Conservation (phyloP, 805 yeast genomes). For the Jamesozyma piceae region DNA sequence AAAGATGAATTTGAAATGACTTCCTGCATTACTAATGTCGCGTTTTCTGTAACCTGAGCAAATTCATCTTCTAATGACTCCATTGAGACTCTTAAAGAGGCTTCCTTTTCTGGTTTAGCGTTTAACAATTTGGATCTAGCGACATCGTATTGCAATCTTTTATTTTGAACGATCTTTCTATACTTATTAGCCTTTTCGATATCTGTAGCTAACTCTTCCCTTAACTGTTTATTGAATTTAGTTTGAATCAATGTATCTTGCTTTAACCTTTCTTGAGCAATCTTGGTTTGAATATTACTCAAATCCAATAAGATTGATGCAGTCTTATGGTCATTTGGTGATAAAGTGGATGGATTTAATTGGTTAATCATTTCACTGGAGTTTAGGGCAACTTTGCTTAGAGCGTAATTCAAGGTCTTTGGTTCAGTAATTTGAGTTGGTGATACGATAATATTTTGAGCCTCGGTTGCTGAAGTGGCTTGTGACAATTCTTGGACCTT, state of each 20-base stretch:
- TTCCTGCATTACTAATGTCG: constrained; percentile 72
- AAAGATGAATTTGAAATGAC: constrained; percentile 66
- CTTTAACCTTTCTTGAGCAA: constrained; percentile 73
- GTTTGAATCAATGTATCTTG: constrained; percentile 68
- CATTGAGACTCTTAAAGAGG: constrained; percentile 64
- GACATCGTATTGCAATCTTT: constrained; percentile 70
- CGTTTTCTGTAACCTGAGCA: constrained; percentile 83
- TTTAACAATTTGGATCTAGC: constrained; percentile 49
- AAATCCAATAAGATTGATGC: constrained; percentile 56
- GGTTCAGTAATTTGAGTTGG: constrained; percentile 49
- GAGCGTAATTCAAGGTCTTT: constrained; percentile 74
- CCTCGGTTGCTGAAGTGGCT: constrained; percentile 73
- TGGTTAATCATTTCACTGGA: constrained; percentile 28
- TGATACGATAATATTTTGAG: constrained; percentile 55
- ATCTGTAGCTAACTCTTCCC: constrained; percentile 50
- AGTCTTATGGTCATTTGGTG: constrained; percentile 32
- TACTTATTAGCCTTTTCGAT: constrained; percentile 57
- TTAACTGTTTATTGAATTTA: constrained; percentile 59
- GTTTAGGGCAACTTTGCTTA: constrained; percentile 62
- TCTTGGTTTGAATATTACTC: constrained; percentile 59
- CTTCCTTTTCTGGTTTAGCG: constrained; percentile 55
- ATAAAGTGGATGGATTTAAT: constrained; percentile 6
- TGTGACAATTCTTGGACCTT: constrained; percentile 59
- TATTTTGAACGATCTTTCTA: constrained; percentile 66
- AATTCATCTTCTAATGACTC: constrained; percentile 84